These are phyloP conservation scores for Zychaea mexicana DNA, from an alignment of 371 early-diverging fungal species.

Conservation along the genomic window DNA sequence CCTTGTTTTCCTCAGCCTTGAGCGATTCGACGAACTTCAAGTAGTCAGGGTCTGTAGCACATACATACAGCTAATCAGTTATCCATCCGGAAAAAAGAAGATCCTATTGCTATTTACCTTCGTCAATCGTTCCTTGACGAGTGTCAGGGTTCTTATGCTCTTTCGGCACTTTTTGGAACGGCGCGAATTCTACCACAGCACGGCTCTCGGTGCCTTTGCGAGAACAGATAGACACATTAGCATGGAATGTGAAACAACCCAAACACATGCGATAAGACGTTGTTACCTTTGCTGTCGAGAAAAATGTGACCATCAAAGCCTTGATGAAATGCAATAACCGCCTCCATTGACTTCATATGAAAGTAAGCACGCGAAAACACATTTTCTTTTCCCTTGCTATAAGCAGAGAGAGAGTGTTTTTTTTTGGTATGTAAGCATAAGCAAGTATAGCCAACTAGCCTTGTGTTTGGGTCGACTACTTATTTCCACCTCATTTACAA, in stretches of 20 bases:
- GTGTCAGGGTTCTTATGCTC: constrained; percentile 65
- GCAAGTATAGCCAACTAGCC: too few species aligned
- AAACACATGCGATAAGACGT: too few species aligned
- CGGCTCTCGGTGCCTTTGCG: constrained; percentile 64
- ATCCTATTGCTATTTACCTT: constrained; percentile 47
- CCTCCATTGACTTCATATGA: constrained; percentile 69
- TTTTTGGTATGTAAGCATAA: background rate
- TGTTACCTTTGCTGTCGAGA: constrained; percentile 66
- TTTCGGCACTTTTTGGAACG: constrained; percentile 76
- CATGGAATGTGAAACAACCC: too few species aligned
- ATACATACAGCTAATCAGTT: background rate
- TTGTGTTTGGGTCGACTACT: too few species aligned
- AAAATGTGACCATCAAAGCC: constrained; percentile 81
- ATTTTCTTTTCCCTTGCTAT: constrained; percentile 72
- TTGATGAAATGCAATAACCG: constrained; percentile 72
- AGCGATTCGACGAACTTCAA: constrained; percentile 72
- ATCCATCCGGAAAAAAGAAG: background rate
- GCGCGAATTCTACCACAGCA: constrained; percentile 82
- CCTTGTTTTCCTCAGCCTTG: constrained; percentile 50
- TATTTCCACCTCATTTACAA: too few species aligned
- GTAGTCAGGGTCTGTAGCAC: constrained; percentile 74
- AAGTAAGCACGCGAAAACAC: constrained; percentile 80
- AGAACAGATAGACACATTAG: background rate
- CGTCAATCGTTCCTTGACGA: constrained; percentile 78
- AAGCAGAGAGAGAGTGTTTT: background rate